Evolutionary conservation across 192 early-diverging fungal species (phyloP), one percentile per base, ranked within the genome.

Genomic region (Rhizophagus clarus): DNA sequence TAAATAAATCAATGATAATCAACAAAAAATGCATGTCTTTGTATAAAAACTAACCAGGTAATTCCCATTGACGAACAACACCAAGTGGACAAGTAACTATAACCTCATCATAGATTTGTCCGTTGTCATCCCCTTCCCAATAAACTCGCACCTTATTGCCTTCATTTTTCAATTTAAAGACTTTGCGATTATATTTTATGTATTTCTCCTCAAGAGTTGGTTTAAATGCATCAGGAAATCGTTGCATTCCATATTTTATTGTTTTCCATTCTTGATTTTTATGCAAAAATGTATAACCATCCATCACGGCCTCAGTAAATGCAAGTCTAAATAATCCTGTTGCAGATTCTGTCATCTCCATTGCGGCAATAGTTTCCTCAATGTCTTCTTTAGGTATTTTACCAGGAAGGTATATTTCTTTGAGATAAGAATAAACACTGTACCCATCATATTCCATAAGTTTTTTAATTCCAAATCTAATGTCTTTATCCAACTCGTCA

Each of bases 61-160:
- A 74, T 49, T 83, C 77, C 83, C 83, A 84, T 10, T 45, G 66
- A 40, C 83, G 60, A 24, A 84, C 82, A n/a, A 80, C 40, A 34
- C 72, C 72, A 24, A 84, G 77, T 29, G 83, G 82, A 0, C 29
- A 63, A 60, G 81, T 61, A 64, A 84, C 78, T 64, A 84, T 82
- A 1, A 84, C 82, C 64, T 72, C 63, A 1, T 72, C 32, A 6
- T 28, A 60, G 2, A 72, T 15, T 22, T 75, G 69, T 7, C 56
- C 60, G 3, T 22, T 49, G 2, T 82, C 69, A 31, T 74, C 69
- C 34, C 32, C 32, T 32, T 79, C 63, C 81, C 78, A 84, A 67
- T 76, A 66, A 26, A 84, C 73, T 11, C 42, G 72, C 10, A 84
- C 77, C 2, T 76, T 72, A 6, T 83, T 66, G 24, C 47, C 78